These are phyloP conservation scores for Pharnaceum exiguum DNA, from an alignment of 148 eudicot species.

Conservation along the genomic window DNA sequence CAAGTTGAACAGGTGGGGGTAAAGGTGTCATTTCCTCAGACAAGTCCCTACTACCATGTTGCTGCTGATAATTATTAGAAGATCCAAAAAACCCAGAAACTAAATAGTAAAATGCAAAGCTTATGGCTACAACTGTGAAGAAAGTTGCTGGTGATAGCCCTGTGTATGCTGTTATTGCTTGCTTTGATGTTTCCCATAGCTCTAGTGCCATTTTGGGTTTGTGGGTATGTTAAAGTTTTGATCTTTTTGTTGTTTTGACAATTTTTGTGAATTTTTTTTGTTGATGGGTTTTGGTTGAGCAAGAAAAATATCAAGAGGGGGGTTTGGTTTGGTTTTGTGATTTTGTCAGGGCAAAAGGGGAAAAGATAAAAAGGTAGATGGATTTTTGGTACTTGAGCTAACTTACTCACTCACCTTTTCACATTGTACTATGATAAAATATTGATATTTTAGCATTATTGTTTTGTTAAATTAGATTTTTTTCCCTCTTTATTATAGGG, in stretches of 20 bases:
- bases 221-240: neutral
- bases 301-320: conserved; percentile 3
- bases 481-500: no score
- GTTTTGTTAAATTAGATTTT: no score
- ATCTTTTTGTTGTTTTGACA: neutral
- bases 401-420: neutral
- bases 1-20: conserved; percentile 85
- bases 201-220: conserved; percentile 50
- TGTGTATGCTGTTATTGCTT: conserved; percentile 63
- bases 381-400: conserved; percentile 19
- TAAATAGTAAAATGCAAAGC: conserved; percentile 62
- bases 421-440: no score
- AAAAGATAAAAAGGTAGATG: conserved; percentile 1
- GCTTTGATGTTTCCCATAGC: conserved; percentile 68
- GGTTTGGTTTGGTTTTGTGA: no score
- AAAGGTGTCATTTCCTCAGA: conserved; percentile 58
- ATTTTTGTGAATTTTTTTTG: neutral
- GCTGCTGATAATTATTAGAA: conserved; percentile 10
- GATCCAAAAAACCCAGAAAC: conserved; percentile 58
- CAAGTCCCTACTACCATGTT: conserved; percentile 9
- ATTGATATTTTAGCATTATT: no score
- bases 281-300: neutral
- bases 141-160: conserved; percentile 74
- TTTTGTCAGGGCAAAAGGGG: neutral
- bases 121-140: conserved; percentile 68